phyloP scores from a whole-genome alignment of 169 alveolate genomes.

The Babesia gibsoni region DNA sequence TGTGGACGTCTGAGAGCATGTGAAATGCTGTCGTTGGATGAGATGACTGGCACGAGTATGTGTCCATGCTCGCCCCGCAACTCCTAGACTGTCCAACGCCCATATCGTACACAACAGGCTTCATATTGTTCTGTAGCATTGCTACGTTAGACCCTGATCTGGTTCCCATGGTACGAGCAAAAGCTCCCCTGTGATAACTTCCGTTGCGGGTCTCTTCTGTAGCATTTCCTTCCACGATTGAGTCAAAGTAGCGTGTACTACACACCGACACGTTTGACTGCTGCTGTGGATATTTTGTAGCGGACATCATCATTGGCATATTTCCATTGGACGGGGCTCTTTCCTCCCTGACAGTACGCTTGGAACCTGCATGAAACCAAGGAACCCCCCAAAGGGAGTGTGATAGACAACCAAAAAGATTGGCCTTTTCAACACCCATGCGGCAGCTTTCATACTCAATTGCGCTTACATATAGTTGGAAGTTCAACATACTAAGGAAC shows the following conservation, averaged over 20 bases:
- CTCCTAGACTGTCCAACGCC: neutral
- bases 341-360: neutral
- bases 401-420: neutral
- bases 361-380: constrained; percentile 7
- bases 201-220: neutral
- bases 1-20: constrained; percentile 31
- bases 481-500: constrained; percentile 81
- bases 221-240: neutral
- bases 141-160: neutral
- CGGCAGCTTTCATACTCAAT: constrained; percentile 84
- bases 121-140: neutral
- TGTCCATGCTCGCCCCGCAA: neutral
- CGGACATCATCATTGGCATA: neutral
- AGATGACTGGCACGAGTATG: constrained; percentile 1
- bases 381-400: constrained; percentile 4
- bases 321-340: neutral
- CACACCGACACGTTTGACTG: neutral
- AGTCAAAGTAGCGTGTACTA: constrained; percentile 23
- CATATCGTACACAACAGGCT: neutral
- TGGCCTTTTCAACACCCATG: constrained; percentile 69
- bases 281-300: neutral
- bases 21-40: neutral
- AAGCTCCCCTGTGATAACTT: neutral
- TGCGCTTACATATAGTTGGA: constrained; percentile 82
- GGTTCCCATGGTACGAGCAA: neutral